phyloP scores from a whole-genome alignment of 306 rosid genomes.

The Albizia julibrissin region DNA sequence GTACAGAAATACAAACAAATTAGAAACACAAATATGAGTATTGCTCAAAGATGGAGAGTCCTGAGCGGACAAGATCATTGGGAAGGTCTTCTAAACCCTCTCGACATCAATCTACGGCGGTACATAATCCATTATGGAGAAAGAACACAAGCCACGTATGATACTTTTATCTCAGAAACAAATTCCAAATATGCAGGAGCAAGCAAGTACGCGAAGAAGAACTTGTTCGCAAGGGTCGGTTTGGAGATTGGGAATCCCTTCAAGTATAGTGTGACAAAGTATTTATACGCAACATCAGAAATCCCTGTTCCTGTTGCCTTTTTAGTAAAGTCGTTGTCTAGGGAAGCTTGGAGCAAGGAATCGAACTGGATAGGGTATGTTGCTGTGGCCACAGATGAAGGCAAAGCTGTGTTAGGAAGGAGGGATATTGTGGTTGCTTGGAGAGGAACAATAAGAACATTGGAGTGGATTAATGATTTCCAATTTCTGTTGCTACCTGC shows the following conservation, averaged over 20 bases:
- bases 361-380: conserved; percentile 84
- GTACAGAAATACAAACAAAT: background rate
- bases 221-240: background rate
- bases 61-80: background rate
- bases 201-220: conserved; percentile 10
- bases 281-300: background rate
- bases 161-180: background rate
- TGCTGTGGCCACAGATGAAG: conserved; percentile 75
- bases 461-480: conserved; percentile 72
- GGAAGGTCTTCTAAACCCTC: background rate
- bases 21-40: background rate
- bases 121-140: conserved; percentile 9
- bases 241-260: conserved; percentile 10
- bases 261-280: conserved; percentile 3
- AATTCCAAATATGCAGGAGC: background rate
- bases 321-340: background rate
- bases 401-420: conserved; percentile 59
- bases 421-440: conserved; percentile 72
- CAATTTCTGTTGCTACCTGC: conserved; percentile 47
- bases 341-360: conserved; percentile 65
- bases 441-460: conserved; percentile 30
- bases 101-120: background rate
- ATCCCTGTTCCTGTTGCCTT: background rate
- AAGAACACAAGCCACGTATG: conserved; percentile 1
- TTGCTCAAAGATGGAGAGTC: background rate